Percentiles rank a stretch among this genome's conserved stretches.
phyloP scores from a whole-genome alignment of 345 rosid species.

The Populus alba region DNA sequence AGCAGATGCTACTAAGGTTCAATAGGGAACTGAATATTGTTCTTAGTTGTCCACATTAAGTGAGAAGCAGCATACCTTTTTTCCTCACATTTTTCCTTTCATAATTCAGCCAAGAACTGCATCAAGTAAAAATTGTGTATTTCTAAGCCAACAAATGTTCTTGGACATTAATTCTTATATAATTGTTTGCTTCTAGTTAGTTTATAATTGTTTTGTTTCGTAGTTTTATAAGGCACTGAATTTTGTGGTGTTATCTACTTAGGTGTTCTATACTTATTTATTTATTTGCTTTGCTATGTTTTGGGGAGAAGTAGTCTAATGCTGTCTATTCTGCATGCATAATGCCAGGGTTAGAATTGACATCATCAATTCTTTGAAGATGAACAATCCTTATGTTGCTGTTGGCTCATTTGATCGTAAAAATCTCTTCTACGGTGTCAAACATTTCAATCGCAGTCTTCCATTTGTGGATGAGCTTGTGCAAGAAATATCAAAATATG shows the following conservation, averaged over 20 bases:
- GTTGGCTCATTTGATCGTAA: conserved; percentile 50
- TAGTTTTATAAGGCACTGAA: neutral
- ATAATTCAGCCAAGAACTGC: no score
- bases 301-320: neutral
- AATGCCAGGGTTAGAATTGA: conserved; percentile 39
- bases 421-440: conserved; percentile 50
- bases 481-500: conserved; percentile 39
- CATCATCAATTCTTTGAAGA: conserved; percentile 37
- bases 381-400: conserved; percentile 42
- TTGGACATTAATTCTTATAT: no score
- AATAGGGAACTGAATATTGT: no score
- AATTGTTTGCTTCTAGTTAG: no score
- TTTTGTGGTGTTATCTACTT: neutral
- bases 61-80: no score
- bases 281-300: neutral
- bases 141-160: no score
- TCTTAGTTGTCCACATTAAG: no score
- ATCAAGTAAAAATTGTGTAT: no score
- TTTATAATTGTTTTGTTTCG: no score
- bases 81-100: no score
- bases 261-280: neutral
- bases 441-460: conserved; percentile 28
- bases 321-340: neutral
- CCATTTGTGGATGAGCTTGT: conserved; percentile 36
- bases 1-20: no score